Base-by-base conservation (phyloP, 2,329 filamentous ascomycete species). In the Pseudogymnoascus sp. region DNA sequence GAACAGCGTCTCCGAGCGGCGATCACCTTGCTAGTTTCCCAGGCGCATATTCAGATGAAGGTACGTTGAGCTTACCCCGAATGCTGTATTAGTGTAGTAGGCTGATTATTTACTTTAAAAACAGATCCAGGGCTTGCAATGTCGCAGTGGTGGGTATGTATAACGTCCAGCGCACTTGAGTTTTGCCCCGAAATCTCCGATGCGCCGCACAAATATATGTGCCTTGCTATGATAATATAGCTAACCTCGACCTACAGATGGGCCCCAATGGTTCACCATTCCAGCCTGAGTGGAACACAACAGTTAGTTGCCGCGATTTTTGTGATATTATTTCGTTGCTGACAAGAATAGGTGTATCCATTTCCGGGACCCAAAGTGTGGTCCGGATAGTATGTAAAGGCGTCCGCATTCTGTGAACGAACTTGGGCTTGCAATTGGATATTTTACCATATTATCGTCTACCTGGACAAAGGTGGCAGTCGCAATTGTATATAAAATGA, bases 61-160 rank as follows among this genome's bases (percentile, higher is more conserved):
- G 62, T 34, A 61, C 2, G 25, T 18, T 50, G 18, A 11, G 6
- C n/a, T 6, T n/a, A n/a, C 2, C n/a, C 9, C 5, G 2, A 6
- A 32, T 32, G 25, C 8, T 5, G 5, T 8, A 14, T 43, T 30
- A 11, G 28, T 30, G 22, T 1, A 54, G 9, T 54, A 5, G 4
- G n/a, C 43, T 54, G 32, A 54, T 54, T 3, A 37, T 37, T 14
- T n/a, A 12, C 34, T 37, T 2, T n/a, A 7, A 18, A 54, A 50
- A 59, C 18, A 61, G 62, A 62, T 59, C 62, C 50, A 41, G 62
- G 60, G 35, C 35, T 63, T 54, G 54, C 50, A 28, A 25, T 63
- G 22, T 54, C 62, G 16, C 43, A 54, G 43, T 54, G 43, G 43
- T 54, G 43, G 43, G 43, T 54, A 54, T 54, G 43, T 54, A 54